Evolutionary conservation across 2,329 filamentous ascomycete genomes (phyloP), one percentile per base, ranked within the genome.

Genomic region (Ascochyta rabiei): DNA sequence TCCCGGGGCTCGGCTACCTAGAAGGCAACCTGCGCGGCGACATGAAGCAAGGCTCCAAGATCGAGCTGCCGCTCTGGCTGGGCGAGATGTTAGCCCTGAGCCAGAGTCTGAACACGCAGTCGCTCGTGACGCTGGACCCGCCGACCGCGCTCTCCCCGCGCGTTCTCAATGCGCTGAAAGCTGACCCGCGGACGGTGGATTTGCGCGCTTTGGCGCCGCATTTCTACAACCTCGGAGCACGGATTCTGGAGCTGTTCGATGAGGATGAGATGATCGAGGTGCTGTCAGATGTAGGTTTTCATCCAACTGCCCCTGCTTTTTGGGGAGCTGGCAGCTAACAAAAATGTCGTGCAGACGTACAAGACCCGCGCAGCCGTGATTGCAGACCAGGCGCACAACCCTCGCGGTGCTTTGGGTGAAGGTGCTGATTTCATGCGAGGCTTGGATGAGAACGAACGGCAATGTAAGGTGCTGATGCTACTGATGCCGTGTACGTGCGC

Each of bases 61-160:
- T 98, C 41, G 85, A 89, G 58, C 86, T 98, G 1, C 95, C 95
- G 2, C 83, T 98, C 62, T 99, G 95, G 95, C 86, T 99, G 12
- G 92, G 89, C 63, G 91, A 96, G 75, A 93, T 97, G 84, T 89
- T 99, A 47, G 90, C 91, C 26, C 84, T 96, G 39, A 70, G 71
- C 44, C 69, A 75, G 49, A 69, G 62, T 49, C 62, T 74, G 16
- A 73, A 73, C 46, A 74, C 71, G 10, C 69, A 71, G 19, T 74
- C 71, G 15, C 60, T 76, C 13, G 71, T 95, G 4, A 89, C 89
- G 0, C 85, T 98, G 56, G 92, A 95, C 71, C 84, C 96, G 7
- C 93, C 95, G 0, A 75, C 84, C 0, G 88, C 90, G 3, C 84
- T 98, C 1, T 87, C 89, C 5, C 84, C 86, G 57, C 86, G 90